Conservation (phyloP, 1,284 basidiomycete genomes). For the Ustilago curta region DNA sequence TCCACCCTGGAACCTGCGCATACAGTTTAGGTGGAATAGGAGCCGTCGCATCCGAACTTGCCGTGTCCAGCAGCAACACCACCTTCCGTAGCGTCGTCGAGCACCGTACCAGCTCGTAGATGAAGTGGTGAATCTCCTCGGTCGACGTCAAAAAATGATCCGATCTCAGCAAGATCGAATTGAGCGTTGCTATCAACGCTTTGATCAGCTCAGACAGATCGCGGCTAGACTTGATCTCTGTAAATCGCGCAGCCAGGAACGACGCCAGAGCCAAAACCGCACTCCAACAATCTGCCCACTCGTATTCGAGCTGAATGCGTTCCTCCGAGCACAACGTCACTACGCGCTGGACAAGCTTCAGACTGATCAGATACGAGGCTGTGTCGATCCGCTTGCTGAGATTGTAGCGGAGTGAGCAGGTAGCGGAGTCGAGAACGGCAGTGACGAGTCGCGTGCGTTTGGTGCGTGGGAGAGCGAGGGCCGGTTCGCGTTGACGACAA, state of each 20-base stretch:
- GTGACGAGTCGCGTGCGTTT: slow-evolving; percentile 56
- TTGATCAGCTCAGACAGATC: slow-evolving; percentile 46
- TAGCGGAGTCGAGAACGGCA: slow-evolving; percentile 50
- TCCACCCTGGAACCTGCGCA: slow-evolving; percentile 41
- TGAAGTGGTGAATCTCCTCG: slow-evolving; percentile 50
- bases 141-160: slow-evolving; percentile 52
- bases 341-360: slow-evolving; percentile 54
- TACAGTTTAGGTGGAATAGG: slow-evolving; percentile 39
- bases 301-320: slow-evolving; percentile 56
- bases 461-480: slow-evolving; percentile 32
- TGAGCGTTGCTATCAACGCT: slow-evolving; percentile 50
- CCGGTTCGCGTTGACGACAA: slow-evolving; percentile 61
- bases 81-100: slow-evolving; percentile 32
- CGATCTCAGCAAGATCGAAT: slow-evolving; percentile 47
- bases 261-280: slow-evolving; percentile 47
- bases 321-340: slow-evolving; percentile 50
- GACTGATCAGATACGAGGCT: slow-evolving; percentile 44
- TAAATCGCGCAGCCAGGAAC: slow-evolving; percentile 48
- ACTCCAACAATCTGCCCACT: slow-evolving; percentile 60
- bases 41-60: background rate
- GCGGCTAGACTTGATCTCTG: slow-evolving; percentile 39
- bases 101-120: slow-evolving; percentile 61
- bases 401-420: slow-evolving; percentile 60
- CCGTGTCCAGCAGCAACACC: slow-evolving; percentile 35
- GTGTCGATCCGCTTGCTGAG: slow-evolving; percentile 60